These are phyloP conservation scores for Picochlorum costavermella DNA, from an alignment of 139 green algal genomes.

Conservation along the genomic window DNA sequence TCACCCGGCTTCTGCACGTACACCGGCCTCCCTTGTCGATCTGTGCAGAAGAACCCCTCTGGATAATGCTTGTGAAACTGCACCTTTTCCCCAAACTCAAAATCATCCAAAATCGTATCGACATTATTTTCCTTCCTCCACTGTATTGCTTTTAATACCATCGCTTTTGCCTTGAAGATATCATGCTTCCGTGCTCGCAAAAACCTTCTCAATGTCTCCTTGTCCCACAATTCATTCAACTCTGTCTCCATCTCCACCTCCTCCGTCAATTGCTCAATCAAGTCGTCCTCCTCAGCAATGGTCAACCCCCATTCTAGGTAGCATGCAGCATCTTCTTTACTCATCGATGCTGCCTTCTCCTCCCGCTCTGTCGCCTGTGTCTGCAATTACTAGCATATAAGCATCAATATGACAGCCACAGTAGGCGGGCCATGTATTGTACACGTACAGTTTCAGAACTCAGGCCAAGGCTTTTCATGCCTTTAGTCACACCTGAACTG, in stretches of 20 bases:
- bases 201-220: slow-evolving; percentile 41
- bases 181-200: slow-evolving; percentile 47
- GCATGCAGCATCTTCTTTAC: slow-evolving; percentile 12
- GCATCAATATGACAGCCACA: background rate
- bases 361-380: background rate
- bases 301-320: slow-evolving; percentile 16
- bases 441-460: slow-evolving; percentile 1
- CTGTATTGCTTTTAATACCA: slow-evolving; percentile 26
- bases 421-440: background rate
- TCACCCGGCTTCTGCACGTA: slow-evolving; percentile 83
- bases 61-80: slow-evolving; percentile 5
- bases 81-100: slow-evolving; percentile 50
- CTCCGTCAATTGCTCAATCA: slow-evolving; percentile 21
- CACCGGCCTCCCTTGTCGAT: slow-evolving; percentile 63
- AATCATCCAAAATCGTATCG: slow-evolving; percentile 58
- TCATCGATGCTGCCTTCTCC: background rate
- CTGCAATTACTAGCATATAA: background rate
- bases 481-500: slow-evolving; percentile 5
- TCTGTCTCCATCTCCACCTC: slow-evolving; percentile 18
- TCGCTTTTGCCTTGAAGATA: slow-evolving; percentile 33
- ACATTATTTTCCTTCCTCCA: slow-evolving; percentile 37
- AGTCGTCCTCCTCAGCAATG: slow-evolving; percentile 15
- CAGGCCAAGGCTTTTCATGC: slow-evolving; percentile 1
- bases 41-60: background rate
- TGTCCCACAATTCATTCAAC: slow-evolving; percentile 5